Percentiles rank a stretch among this genome's conserved stretches.
phyloP scores from a whole-genome alignment of 192 early-diverging fungal genomes.

The Backusella morwellensis region DNA sequence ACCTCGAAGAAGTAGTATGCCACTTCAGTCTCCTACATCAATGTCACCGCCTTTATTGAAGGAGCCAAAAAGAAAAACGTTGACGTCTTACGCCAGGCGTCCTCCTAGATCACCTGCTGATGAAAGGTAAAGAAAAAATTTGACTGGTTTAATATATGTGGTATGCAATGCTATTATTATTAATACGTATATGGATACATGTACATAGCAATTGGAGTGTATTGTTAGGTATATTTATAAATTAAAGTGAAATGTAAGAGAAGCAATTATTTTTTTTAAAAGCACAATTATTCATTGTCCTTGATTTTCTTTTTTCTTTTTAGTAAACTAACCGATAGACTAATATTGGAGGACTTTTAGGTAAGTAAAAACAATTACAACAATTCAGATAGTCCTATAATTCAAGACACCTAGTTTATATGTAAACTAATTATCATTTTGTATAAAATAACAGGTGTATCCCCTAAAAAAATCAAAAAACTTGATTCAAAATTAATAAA shows the following conservation, averaged over 20 bases:
- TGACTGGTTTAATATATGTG: not conserved
- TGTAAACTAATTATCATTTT: not conserved
- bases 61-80: not conserved
- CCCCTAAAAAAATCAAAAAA: conserved; percentile 5
- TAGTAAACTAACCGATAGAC: not conserved
- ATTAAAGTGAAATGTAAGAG: not conserved
- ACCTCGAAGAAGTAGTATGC: conserved; percentile 12
- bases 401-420: not conserved
- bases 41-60: not conserved
- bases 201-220: not conserved
- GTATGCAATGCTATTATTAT: not conserved
- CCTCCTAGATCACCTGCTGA: not conserved
- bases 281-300: not conserved
- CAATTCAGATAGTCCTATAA: not conserved
- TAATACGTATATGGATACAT: not conserved
- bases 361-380: not conserved
- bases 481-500: conserved; percentile 26
- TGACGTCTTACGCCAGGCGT: not conserved
- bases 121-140: not conserved
- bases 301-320: not conserved
- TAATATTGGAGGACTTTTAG: not conserved
- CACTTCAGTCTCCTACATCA: not conserved
- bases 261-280: not conserved
- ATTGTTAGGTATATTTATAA: conserved; percentile 3
- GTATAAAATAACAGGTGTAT: not conserved